Base-by-base conservation (phyloP, 2,329 filamentous ascomycete genomes). In the Orbilia ellipsospora region DNA sequence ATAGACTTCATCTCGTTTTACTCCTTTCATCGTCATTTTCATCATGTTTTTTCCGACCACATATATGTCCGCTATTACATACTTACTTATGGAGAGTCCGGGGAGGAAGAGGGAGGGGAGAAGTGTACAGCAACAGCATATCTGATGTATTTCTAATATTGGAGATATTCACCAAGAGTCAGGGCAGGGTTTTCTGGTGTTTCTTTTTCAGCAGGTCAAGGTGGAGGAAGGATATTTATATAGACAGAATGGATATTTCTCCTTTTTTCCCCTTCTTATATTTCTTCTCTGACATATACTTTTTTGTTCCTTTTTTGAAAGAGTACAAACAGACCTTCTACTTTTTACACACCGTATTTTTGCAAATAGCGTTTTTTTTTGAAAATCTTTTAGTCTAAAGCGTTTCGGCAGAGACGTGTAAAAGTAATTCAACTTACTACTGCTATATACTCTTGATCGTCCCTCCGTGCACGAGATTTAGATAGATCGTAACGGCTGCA, bases 401-500 rank as follows among this genome's bases (percentile, higher is more conserved):
- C 13, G 10, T 42, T 55, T 52, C 10, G 50, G 48, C 42, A 60
- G 57, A 48, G 72, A 56, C 56, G 52, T 73, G 65, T 50, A 56
- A 52, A 61, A 61, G 54, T 67, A 76, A 72, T 75, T 72, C 67
- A 77, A 76, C 61, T 48, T 54, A 6, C 74, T 60, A 2, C 55
- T 73, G 23, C 70, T 77, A 66, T 70, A 59, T 74, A 62, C 18
- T n/a, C 5, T 18, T 36, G 31, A 6, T 36, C 31, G 28, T 31
- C 28, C 28, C 28, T 31, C 7, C 28, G 5, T 23, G 23, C 23
- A 23, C 4, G 23, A 23, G 2, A 23, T 23, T 23, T 23, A 23
- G 23, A n/a, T n/a, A n/a, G n/a, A n/a, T n/a, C n/a, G n/a, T n/a
- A n/a, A n/a, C n/a, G n/a, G n/a, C n/a, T n/a, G n/a, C n/a, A n/a